phyloP scores from a whole-genome alignment of 2,329 filamentous ascomycete genomes.

The Xylariales sp. region DNA sequence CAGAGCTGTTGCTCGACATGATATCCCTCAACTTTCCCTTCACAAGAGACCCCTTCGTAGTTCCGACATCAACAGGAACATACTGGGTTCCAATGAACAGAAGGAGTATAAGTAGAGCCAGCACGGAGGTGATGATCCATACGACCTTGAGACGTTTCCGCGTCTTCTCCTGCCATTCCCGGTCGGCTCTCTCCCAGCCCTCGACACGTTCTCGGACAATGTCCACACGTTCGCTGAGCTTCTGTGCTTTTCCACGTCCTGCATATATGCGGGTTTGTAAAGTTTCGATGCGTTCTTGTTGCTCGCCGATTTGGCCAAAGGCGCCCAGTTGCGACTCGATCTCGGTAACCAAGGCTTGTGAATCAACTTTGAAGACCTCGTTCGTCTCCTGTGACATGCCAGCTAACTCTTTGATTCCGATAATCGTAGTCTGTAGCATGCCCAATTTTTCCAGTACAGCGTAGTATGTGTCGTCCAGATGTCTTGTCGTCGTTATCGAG shows the following conservation, averaged over 20 bases:
- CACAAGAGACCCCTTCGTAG: background rate
- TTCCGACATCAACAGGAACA: slow-evolving; percentile 10
- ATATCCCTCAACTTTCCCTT: slow-evolving; percentile 4
- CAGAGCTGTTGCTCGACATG: slow-evolving; percentile 14
- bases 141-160: slow-evolving; percentile 56
- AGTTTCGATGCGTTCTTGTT: slow-evolving; percentile 57
- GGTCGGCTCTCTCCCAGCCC: slow-evolving; percentile 62
- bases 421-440: slow-evolving; percentile 58
- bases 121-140: slow-evolving; percentile 54
- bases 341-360: slow-evolving; percentile 55
- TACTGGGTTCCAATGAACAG: slow-evolving; percentile 35
- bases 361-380: slow-evolving; percentile 54
- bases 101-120: slow-evolving; percentile 43
- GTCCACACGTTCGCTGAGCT: slow-evolving; percentile 59
- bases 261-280: slow-evolving; percentile 58
- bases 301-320: slow-evolving; percentile 59
- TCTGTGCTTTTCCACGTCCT: slow-evolving; percentile 55
- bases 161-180: slow-evolving; percentile 64
- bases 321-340: slow-evolving; percentile 54
- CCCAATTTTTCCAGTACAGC: slow-evolving; percentile 65
- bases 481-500: slow-evolving; percentile 58
- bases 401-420: slow-evolving; percentile 63
- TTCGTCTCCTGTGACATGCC: slow-evolving; percentile 54
- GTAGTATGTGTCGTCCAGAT: slow-evolving; percentile 71
- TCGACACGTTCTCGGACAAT: slow-evolving; percentile 60